phyloP scores from a whole-genome alignment of 352 stramenopile genomes.

The Elongisporangium anandrum region DNA sequence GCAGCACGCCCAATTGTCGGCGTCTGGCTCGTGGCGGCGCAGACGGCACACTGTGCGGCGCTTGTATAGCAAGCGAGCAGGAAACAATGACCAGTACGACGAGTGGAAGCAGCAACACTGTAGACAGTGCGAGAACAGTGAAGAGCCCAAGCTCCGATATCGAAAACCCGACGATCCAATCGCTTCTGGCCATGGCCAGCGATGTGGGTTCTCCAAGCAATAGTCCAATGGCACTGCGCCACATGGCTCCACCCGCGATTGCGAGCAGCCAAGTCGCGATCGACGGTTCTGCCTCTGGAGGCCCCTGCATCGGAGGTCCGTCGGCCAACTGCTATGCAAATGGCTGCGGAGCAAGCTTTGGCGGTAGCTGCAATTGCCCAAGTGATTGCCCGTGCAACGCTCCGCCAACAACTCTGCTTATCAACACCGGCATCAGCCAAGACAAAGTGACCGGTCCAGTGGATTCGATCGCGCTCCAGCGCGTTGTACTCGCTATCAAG shows the following conservation, averaged over 20 bases:
- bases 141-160: slow-evolving; percentile 7
- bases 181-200: background rate
- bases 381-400: slow-evolving; percentile 41
- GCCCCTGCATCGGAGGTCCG: slow-evolving; percentile 27
- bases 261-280: background rate
- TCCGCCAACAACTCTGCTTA: slow-evolving; percentile 3
- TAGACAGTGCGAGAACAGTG: slow-evolving; percentile 13
- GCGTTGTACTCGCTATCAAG: slow-evolving; percentile 31
- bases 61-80: slow-evolving; percentile 14
- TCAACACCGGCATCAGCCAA: background rate
- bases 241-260: background rate
- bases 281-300: background rate
- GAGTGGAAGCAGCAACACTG: slow-evolving; percentile 7
- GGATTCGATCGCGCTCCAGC: slow-evolving; percentile 15
- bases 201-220: background rate
- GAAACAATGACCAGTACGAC: slow-evolving; percentile 12
- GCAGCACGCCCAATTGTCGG: slow-evolving; percentile 47
- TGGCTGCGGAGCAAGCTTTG: slow-evolving; percentile 60
- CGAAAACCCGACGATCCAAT: slow-evolving; percentile 2
- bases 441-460: slow-evolving; percentile 2
- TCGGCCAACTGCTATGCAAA: slow-evolving; percentile 61
- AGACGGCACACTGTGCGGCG: slow-evolving; percentile 32
- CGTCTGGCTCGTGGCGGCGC: slow-evolving; percentile 44
- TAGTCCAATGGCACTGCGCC: background rate
- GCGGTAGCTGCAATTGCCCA: slow-evolving; percentile 57